Evolutionary conservation across 2,329 filamentous ascomycete genomes (phyloP).

Genomic region (Scedosporium minutisporum): DNA sequence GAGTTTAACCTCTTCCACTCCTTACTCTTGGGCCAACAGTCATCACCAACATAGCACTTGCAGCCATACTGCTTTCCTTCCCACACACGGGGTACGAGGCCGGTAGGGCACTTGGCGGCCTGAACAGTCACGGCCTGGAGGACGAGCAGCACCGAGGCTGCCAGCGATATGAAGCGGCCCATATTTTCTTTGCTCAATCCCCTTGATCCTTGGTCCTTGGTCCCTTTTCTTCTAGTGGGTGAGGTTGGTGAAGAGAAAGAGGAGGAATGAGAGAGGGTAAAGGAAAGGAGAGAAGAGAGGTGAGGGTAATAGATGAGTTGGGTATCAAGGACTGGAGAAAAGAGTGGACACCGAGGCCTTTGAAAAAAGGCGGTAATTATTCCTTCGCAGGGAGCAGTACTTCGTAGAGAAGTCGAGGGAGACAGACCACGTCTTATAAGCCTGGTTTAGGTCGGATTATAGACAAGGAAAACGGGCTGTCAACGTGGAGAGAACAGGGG

Average conservation of each 20-base stretch:
- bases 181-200: neutral
- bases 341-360: neutral
- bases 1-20: conserved; percentile 22
- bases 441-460: neutral
- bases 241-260: neutral
- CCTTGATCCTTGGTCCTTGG: neutral
- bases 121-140: neutral
- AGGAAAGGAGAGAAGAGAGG: neutral
- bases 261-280: neutral
- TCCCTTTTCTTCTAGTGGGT: neutral
- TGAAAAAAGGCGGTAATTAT: neutral
- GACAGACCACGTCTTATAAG: neutral
- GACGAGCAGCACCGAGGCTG: neutral
- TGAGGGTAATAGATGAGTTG: neutral
- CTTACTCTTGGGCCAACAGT: conserved; percentile 19
- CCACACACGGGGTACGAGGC: conserved; percentile 11
- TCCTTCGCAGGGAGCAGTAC: no score
- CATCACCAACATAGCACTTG: conserved; percentile 21
- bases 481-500: no score
- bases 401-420: no score
- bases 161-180: neutral
- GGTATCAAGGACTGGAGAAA: no score
- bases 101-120: neutral
- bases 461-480: no score
- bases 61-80: conserved; percentile 19